Evolutionary conservation across 2,329 filamentous ascomycete species (phyloP), one percentile per base, ranked within the genome.

Genomic region (Pyricularia grisea): DNA sequence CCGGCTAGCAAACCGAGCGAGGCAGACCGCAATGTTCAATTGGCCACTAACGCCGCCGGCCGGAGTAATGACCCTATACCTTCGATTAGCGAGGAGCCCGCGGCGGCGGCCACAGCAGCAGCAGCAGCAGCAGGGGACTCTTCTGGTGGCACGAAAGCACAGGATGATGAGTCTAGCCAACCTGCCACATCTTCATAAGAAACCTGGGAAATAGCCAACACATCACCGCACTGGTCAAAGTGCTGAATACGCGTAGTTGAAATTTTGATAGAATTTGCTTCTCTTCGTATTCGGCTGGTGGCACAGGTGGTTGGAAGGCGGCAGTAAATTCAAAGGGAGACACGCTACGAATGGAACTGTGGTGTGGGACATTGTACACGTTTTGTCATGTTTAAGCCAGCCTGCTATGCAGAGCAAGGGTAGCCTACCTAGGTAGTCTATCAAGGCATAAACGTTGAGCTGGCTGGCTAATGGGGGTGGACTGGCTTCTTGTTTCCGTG

Each of bases 21-120:
- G 77, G 82, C 82, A 1, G 87, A 89, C 68, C 88, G 86, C 79
- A 88, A 89, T 70, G 81, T 89, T 64, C 81, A 76, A n/a, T 88
- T 86, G 58, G 86, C 85, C 28, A 87, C 84, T 76, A 89, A 88
- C 74, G 85, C 82, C 70, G 65, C 65, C 66, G 87, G 87, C 4
- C 83, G 81, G 25, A 86, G 86, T 5, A 83, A 85, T 69, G 87
- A 88, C 23, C 75, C 78, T 25, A 75, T 75, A 12, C 66, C 66
- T 20, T 68, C 66, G 27, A 68, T 68, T 30, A 68, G 17, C 20
- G 66, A 68, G 66, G 66, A 68, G 28, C 66, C 66, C 11, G 14
- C 23, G 31, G 65, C 31, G 7, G 20, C 42, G 5, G 42, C 42
- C 0, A 20, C 42, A 7, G 42, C 33, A 9, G 12, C n/a, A n/a